Conservation (phyloP, 768 basidiomycete species). For the Amanita subjunquillea region DNA sequence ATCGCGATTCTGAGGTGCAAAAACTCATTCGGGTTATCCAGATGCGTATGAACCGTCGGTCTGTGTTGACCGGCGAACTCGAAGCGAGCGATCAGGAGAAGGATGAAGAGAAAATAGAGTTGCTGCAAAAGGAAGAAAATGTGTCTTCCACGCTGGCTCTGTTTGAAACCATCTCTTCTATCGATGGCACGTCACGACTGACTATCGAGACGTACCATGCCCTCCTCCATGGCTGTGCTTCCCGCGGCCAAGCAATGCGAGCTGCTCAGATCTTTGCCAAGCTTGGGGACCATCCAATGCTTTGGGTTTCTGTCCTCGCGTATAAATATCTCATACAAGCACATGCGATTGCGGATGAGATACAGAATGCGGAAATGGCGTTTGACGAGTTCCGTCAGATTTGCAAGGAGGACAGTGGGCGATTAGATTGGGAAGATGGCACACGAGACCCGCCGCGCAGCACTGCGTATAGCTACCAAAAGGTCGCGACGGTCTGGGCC, state of each 20-base stretch:
- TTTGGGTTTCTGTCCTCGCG: conserved; percentile 22
- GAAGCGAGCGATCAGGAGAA: conserved; percentile 11
- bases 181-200: conserved; percentile 19
- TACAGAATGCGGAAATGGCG: conserved; percentile 40
- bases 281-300: conserved; percentile 33
- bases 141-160: conserved; percentile 62
- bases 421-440: neutral
- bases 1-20: conserved; percentile 59
- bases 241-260: conserved; percentile 42
- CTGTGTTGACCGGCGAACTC: conserved; percentile 14
- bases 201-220: conserved; percentile 31
- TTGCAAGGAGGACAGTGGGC: conserved; percentile 9
- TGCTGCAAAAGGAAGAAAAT: conserved; percentile 55
- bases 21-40: conserved; percentile 32
- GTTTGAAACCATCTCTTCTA: conserved; percentile 45
- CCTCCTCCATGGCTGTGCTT: conserved; percentile 54
- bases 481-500: conserved; percentile 41
- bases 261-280: conserved; percentile 60
- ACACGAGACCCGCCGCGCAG: neutral
- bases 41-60: conserved; percentile 25
- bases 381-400: conserved; percentile 50
- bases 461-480: neutral
- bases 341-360: conserved; percentile 42
- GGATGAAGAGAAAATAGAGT: conserved; percentile 28
- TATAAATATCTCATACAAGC: conserved; percentile 51